phyloP scores from a whole-genome alignment of 208 protist genomes.

The Novymonas esmeraldas region DNA sequence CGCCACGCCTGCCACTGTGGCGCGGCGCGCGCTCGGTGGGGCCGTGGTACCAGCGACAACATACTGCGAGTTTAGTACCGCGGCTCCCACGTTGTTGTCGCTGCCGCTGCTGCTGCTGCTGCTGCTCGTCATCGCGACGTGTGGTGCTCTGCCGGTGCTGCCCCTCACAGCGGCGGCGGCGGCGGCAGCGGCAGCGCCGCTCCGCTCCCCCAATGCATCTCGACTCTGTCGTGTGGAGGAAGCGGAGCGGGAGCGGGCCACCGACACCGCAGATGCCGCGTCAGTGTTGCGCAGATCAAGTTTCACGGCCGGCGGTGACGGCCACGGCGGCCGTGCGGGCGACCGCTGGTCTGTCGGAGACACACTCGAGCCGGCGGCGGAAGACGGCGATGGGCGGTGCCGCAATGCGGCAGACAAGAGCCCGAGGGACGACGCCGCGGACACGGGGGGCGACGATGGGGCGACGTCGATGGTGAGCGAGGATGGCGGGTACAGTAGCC shows the following conservation, averaged over 20 bases:
- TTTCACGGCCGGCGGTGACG: not conserved
- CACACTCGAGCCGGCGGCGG: not conserved
- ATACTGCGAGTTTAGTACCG: too few relatives aligned
- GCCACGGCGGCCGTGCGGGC: not conserved
- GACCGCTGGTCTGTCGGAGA: not conserved
- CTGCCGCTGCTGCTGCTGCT: too few relatives aligned
- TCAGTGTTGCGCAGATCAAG: not conserved
- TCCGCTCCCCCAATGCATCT: not conserved
- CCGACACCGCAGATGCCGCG: not conserved
- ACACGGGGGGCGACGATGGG: not conserved
- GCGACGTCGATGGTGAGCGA: constrained; percentile 13
- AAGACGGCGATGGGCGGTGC: not conserved
- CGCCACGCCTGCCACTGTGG: not conserved
- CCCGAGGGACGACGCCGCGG: not conserved
- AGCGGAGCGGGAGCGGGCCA: too few relatives aligned
- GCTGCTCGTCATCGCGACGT: too few relatives aligned
- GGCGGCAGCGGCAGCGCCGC: not conserved
- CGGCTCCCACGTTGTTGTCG: too few relatives aligned
- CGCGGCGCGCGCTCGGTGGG: not conserved
- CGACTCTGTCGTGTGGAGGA: not conserved
- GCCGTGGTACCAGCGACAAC: too few relatives aligned
- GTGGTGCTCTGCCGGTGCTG: not conserved
- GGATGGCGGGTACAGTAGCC: constrained; percentile 11
- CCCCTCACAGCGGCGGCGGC: not conserved
- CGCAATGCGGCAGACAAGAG: not conserved